These are phyloP conservation scores for Leptomonas pyrrhocoris DNA, from an alignment of 208 protist genomes.

Conservation along the genomic window DNA sequence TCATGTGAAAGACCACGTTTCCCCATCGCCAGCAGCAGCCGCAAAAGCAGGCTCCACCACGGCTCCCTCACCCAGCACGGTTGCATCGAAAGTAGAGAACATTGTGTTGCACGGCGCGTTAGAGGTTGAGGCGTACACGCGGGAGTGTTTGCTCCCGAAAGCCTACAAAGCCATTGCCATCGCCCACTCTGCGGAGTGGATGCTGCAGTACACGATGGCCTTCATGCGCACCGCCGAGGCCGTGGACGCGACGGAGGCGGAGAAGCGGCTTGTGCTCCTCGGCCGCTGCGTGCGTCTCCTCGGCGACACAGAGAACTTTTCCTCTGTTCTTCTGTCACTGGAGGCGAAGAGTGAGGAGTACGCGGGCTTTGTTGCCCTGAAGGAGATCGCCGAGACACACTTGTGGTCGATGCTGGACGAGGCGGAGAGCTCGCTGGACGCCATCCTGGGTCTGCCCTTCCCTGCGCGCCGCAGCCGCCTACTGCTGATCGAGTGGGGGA, in stretches of 20 bases:
- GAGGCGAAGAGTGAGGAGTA: constrained; percentile 73
- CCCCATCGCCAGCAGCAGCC: too few relatives aligned
- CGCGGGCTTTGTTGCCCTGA: constrained; percentile 56
- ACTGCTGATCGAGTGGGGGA: constrained; percentile 44
- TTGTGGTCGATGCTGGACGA: constrained; percentile 51
- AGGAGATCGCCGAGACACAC: constrained; percentile 48
- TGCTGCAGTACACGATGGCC: constrained; percentile 84
- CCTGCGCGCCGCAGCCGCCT: constrained; percentile 64
- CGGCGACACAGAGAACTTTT: constrained; percentile 73
- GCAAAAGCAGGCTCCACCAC: too few relatives aligned
- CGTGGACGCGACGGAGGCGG: constrained; percentile 54
- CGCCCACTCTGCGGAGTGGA: constrained; percentile 80
- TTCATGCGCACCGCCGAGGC: constrained; percentile 67
- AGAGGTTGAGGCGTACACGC: constrained; percentile 61
- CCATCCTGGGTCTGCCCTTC: constrained; percentile 48
- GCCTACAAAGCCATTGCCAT: constrained; percentile 46
- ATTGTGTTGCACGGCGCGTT: constrained; percentile 61
- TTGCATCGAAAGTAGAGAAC: constrained; percentile 7
- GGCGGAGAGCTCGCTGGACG: constrained; percentile 51
- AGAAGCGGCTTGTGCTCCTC: constrained; percentile 65
- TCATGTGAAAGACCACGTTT: too few relatives aligned
- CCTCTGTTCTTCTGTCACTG: constrained; percentile 65
- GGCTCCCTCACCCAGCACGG: too few relatives aligned
- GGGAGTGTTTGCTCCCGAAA: constrained; percentile 45
- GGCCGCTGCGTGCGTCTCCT: constrained; percentile 75